Evolutionary conservation across 495 filamentous ascomycete species (phyloP), one percentile per base, ranked within the genome.

Genomic region (Daldinia grandis): DNA sequence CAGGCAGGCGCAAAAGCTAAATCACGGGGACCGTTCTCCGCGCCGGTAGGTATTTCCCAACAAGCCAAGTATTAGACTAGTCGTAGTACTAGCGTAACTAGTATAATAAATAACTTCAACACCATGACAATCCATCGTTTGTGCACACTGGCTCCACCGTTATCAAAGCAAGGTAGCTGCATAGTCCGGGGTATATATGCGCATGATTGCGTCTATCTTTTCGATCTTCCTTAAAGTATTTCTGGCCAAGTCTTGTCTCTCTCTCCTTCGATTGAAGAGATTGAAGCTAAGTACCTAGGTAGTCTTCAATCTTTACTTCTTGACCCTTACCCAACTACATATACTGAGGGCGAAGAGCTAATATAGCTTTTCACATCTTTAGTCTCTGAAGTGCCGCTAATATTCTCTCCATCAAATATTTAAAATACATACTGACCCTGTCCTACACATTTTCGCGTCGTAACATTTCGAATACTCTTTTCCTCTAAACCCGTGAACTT

Each of bases 81-180:
- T 42, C 42, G 38, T 42, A 10, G 30, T 50, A 40, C 58, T 72
- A 70, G 37, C 24, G 37, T 15, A n/a, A n/a, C n/a, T n/a, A 37
- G 17, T 30, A 47, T 40, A 64, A 65, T 63, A 62, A 54, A 60
- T 54, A 37, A 40, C 44, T 40, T 67, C 69, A 58, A 63, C 69
- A 65, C 58, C 68, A 66, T 63, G 30, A 58, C 51, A 47, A 71
- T 7, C 10, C 57, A 47, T 66, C 62, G 24, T 33, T 47, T 59
- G 4, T 54, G 64, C 58, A 67, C 66, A n/a, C 24, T 31, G 40
- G 19, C 69, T 72, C 69, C 69, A 72, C 69, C 69, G 62, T 67
- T 66, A 66, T 72, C 69, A 64, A 54, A 35, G 17, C 33, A 62
- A 63, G 64, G 54, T 72, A 62, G 56, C 49, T 51, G 42, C 42